A percentile compares a stretch with the other conserved stretches of the same genome.
Evolutionary conservation across 2,329 filamentous ascomycete species (phyloP).

Genomic region (Talaromyces sp.): DNA sequence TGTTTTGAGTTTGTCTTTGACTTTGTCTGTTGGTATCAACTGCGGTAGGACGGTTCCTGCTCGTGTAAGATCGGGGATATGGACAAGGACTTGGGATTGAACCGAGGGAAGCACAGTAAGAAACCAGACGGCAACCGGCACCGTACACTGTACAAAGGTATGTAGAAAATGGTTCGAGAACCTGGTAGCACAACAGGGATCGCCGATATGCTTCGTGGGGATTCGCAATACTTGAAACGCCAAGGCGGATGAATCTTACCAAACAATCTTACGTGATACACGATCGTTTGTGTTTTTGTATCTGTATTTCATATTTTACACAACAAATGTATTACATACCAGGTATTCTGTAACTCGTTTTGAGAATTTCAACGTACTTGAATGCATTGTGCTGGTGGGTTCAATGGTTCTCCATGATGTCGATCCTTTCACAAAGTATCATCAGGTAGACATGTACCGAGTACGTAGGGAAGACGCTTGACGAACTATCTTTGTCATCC

Average conservation of each 20-base stretch:
- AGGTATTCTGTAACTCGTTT: neutral
- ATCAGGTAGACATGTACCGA: neutral
- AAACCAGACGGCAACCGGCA: neutral
- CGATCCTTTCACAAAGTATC: neutral
- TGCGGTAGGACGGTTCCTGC: neutral
- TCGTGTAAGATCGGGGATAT: neutral
- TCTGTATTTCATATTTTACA: neutral
- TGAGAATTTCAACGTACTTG: neutral
- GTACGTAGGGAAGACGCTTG: neutral
- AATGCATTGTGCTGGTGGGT: no score
- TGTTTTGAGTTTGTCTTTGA: neutral
- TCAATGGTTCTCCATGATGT: neutral
- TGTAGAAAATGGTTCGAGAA: neutral
- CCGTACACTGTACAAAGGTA: neutral
- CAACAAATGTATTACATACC: neutral
- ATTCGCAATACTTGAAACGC: slow-evolving; percentile 6
- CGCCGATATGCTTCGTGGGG: neutral
- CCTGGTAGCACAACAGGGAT: neutral
- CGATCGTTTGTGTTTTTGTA: neutral
- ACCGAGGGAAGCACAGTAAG: neutral
- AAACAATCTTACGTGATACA: neutral
- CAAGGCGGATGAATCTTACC: slow-evolving; percentile 3
- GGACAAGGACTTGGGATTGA: neutral
- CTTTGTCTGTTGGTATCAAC: neutral
- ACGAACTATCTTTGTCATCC: neutral